Base-by-base conservation (phyloP, 306 rosid genomes). In the Medicago arabica region DNA sequence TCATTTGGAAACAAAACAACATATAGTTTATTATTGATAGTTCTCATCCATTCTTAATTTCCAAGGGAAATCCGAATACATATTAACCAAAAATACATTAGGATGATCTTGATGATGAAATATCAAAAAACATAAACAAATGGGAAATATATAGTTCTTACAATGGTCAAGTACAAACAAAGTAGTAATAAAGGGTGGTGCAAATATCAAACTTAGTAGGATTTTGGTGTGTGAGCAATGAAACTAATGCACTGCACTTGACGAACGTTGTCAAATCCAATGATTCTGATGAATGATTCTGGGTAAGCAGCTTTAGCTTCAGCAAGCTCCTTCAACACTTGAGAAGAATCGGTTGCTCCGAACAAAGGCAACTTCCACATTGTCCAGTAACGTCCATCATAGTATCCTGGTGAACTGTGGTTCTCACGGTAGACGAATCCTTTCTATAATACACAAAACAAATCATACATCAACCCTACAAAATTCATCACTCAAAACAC, bases 341-440 rank as follows among this genome's bases (percentile, higher is more conserved):
- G 97, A 8, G 81, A 0, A 0, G 93, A 0, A 46, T 92, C 97
- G 0, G 79, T 92, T 92, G 91, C 81, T 0, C 96, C 99, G 53
- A 75, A 95, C 97, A 92, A 82, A n/a, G 99, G 97, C 8, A 95
- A 81, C 88, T 90, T 95, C 96, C 97, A 92, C 97, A 95, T 95
- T 17, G 92, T 87, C 97, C 99, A 92, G 87, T 83, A 88, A 0
- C 97, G 78, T 18, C 99, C 97, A 23, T 92, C 99, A 31, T 95
- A 92, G 93, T 95, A 92, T 39, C 97, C 96, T 0, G 97, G 97
- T 16, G 93, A 83, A 0, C 1, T 58, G 86, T 79, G 0, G 91
- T 95, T 0, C 85, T 88, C 89, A 78, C 97, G 93, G 92, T 83
- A 58, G 7, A 85, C 85, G 2, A 71, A 86, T 0, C 86, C 80